phyloP scores from a whole-genome alignment of 2,329 filamentous ascomycete genomes.

The Colletotrichum theobromicola region DNA sequence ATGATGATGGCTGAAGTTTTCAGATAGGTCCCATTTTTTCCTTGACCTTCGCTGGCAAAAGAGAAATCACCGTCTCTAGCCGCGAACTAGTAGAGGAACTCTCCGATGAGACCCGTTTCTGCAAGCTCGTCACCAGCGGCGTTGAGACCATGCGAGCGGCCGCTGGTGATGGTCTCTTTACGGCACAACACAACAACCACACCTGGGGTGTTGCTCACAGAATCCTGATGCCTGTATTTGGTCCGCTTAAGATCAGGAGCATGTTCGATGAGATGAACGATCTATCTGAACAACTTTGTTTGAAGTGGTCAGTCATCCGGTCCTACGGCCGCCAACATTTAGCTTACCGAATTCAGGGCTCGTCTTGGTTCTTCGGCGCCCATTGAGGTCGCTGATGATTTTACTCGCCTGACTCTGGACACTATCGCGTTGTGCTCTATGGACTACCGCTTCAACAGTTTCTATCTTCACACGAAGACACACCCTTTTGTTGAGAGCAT shows the following conservation, averaged over 20 bases:
- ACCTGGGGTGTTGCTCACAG: conserved; percentile 60
- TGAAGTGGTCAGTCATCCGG: conserved; percentile 55
- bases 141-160: not conserved
- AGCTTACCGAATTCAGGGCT: conserved; percentile 36
- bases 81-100: not conserved
- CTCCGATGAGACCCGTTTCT: not conserved
- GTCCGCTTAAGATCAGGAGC: conserved; percentile 67
- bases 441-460: conserved; percentile 65
- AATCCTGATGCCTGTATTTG: conserved; percentile 71
- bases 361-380: conserved; percentile 42
- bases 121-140: not conserved
- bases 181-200: not conserved
- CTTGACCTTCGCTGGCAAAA: not conserved
- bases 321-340: not conserved
- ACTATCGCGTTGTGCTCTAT: conserved; percentile 65
- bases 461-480: conserved; percentile 55
- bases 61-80: not conserved
- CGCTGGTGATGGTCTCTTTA: not conserved
- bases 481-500: conserved; percentile 74
- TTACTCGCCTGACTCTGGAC: conserved; percentile 66
- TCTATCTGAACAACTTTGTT: conserved; percentile 53
- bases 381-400: conserved; percentile 61
- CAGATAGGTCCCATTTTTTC: not conserved
- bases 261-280: conserved; percentile 62
- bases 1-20: not conserved